Conservation (phyloP, 768 basidiomycete species). For the Tulasnella sp. region DNA sequence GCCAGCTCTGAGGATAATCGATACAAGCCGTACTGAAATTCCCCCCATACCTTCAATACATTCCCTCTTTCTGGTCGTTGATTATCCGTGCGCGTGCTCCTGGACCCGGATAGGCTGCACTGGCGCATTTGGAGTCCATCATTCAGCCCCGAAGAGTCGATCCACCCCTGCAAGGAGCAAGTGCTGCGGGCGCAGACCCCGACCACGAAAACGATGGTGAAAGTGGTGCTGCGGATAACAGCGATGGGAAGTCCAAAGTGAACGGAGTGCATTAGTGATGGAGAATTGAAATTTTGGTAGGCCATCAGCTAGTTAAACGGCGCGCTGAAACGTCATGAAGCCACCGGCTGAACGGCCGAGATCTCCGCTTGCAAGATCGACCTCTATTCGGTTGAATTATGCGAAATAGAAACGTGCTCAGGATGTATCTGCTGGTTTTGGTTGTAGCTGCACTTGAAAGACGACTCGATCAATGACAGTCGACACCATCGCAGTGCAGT, state of each 20-base stretch:
- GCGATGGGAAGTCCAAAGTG: background rate
- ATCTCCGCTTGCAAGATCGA: too few species aligned
- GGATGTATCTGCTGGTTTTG: too few species aligned
- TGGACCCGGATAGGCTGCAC: constrained; percentile 57
- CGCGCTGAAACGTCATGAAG: too few species aligned
- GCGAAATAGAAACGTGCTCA: too few species aligned
- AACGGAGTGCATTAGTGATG: background rate
- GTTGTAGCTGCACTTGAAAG: too few species aligned
- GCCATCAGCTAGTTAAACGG: too few species aligned
- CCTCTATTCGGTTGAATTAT: too few species aligned
- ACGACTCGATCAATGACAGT: too few species aligned
- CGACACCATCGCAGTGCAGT: too few species aligned
- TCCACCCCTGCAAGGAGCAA: constrained; percentile 43
- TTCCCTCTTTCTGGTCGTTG: background rate
- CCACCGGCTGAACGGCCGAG: too few species aligned
- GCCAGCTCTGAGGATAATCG: constrained; percentile 57
- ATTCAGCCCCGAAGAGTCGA: constrained; percentile 40
- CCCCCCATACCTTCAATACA: background rate
- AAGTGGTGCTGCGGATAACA: background rate
- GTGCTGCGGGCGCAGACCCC: constrained; percentile 32
- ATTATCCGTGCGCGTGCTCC: background rate
- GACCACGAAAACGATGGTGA: constrained; percentile 9
- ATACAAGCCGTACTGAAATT: constrained; percentile 78
- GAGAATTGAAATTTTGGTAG: too few species aligned
- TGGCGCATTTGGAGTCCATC: constrained; percentile 78